phyloP scores from a whole-genome alignment of 352 stramenopile species.

The Elongisporangium undulatum region DNA sequence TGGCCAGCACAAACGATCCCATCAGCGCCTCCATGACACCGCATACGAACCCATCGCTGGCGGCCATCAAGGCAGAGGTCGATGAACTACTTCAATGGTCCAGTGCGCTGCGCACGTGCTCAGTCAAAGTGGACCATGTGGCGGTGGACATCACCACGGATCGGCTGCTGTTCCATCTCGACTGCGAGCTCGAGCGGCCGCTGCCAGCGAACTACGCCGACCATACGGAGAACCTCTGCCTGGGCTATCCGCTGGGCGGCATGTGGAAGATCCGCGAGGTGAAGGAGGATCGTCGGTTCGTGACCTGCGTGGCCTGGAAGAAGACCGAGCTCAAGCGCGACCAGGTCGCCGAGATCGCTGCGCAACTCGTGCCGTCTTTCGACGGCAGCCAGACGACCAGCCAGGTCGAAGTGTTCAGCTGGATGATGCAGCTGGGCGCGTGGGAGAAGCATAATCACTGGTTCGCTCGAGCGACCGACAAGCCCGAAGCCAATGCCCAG shows the following conservation, averaged over 20 bases:
- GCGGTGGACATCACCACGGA: constrained; percentile 41
- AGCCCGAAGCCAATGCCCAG: neutral
- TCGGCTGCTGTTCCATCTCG: constrained; percentile 42
- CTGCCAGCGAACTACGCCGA: constrained; percentile 23
- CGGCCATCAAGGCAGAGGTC: neutral
- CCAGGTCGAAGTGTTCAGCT: constrained; percentile 32
- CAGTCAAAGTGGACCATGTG: constrained; percentile 35
- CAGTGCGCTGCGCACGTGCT: constrained; percentile 34
- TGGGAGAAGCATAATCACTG: constrained; percentile 36
- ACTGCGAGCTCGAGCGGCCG: constrained; percentile 31
- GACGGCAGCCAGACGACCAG: constrained; percentile 6
- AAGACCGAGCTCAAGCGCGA: constrained; percentile 39
- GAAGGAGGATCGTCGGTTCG: constrained; percentile 17
- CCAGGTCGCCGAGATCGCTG: constrained; percentile 26
- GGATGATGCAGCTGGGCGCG: constrained; percentile 51
- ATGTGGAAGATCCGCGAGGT: constrained; percentile 47
- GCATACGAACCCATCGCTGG: neutral
- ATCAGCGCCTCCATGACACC: neutral
- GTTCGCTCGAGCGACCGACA: constrained; percentile 14
- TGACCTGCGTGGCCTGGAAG: constrained; percentile 41
- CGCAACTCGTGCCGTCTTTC: constrained; percentile 17
- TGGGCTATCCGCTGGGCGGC: constrained; percentile 43
- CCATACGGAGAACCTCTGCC: constrained; percentile 35
- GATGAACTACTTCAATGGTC: constrained; percentile 17
- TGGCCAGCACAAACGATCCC: neutral